These are phyloP conservation scores for Kurtzmaniella quercitrusa DNA, from an alignment of 1,139 yeast species.

Conservation along the genomic window DNA sequence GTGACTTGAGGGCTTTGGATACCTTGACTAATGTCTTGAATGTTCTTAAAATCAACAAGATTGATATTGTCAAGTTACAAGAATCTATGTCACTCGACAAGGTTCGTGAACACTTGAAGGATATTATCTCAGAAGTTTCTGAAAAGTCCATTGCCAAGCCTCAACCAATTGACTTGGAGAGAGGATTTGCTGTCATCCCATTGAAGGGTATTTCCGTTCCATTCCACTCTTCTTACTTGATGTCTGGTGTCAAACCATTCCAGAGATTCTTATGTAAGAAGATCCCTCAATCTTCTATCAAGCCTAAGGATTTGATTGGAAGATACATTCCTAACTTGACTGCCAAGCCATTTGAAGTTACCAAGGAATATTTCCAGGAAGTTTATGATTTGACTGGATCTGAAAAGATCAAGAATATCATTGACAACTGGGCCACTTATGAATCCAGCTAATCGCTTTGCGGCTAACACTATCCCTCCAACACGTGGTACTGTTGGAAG, in stretches of 20 bases:
- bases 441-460: conserved; percentile 36
- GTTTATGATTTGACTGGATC: conserved; percentile 90
- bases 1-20: conserved; percentile 94
- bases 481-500: background rate
- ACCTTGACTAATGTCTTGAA: conserved; percentile 90
- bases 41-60: conserved; percentile 87
- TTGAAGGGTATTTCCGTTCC: conserved; percentile 98
- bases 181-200: conserved; percentile 98
- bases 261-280: conserved; percentile 95
- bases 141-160: conserved; percentile 79
- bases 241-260: conserved; percentile 98
- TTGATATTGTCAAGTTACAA: conserved; percentile 86
- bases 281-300: conserved; percentile 90
- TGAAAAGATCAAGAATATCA: conserved; percentile 81
- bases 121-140: conserved; percentile 82
- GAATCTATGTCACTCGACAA: conserved; percentile 78
- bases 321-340: conserved; percentile 98
- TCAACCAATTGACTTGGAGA: conserved; percentile 93
- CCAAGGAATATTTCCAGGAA: conserved; percentile 95
- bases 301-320: conserved; percentile 88
- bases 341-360: conserved; percentile 92
- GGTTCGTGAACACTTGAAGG: conserved; percentile 81
- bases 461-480: background rate
- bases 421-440: conserved; percentile 94
- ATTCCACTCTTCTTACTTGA: conserved; percentile 95